Evolutionary conservation across 257 asterid species (phyloP), one percentile per base, ranked within the genome.

Genomic region (Capsicum pubescens): DNA sequence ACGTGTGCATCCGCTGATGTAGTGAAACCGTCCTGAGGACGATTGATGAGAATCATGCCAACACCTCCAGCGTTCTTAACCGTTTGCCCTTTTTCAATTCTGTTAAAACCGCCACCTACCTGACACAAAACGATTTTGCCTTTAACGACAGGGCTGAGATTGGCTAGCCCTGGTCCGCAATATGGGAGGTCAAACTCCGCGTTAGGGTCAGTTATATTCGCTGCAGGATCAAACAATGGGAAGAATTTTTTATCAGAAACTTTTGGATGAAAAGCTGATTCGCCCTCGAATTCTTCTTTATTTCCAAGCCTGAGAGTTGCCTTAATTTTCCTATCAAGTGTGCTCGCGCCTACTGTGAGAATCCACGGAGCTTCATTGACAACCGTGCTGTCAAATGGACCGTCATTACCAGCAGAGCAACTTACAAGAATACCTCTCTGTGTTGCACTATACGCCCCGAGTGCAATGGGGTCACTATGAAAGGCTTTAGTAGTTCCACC

Each of bases 331-430:
- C 91, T 64, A 16, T 90, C 90, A 4, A 85, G 77, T 0, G 91
- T 83, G 87, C 89, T 84, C 0, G 91, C 88, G n/a, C 90, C 91
- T 9, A 86, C 91, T 0, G 90, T 89, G 56, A 90, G 90, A 14
- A 89, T 36, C 93, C 91, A 90, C 0, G 91, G 90, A 9, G 90
- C 90, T n/a, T 72, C 90, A 54, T 90, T 88, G 0, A 84, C 55
- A 14, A 84, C 39, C 0, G 90, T 36, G 11, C n/a, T 6, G 1
- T 6, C 26, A 5, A 5, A 1, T 0, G 93, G 91, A 0, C 93
- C 91, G 0, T 13, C 15, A 58, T 88, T 90, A 3, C 83, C 87
- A 0, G 89, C 89, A 0, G 91, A 71, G 48, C 88, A 86, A 76
- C 87, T 85, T 8, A 90, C 89, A 61, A 86, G 48, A 26, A 90